A percentile compares a stretch with the other conserved stretches of the same genome.
These are phyloP conservation scores for Neohortaea acidophila DNA, from an alignment of 495 filamentous ascomycete species.

Conservation along the genomic window DNA sequence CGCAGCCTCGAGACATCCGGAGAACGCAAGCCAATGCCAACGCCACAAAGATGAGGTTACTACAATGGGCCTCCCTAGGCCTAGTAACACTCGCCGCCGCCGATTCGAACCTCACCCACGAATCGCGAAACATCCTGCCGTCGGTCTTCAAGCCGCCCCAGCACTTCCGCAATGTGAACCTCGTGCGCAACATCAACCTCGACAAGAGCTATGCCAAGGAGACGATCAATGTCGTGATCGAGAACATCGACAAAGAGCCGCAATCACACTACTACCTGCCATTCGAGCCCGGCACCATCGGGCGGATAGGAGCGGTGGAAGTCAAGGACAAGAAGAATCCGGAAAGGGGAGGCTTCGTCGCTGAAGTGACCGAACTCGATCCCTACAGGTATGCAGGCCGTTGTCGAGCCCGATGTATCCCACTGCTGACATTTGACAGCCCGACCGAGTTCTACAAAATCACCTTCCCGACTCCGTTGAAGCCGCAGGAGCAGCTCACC, in stretches of 20 bases:
- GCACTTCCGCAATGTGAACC: slow-evolving; percentile 80
- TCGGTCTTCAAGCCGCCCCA: slow-evolving; percentile 69
- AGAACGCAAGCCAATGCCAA: not conserved
- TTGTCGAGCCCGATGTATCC: too few relatives aligned
- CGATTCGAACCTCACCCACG: slow-evolving; percentile 28
- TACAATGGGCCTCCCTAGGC: slow-evolving; percentile 13
- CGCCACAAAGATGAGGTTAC: slow-evolving; percentile 14
- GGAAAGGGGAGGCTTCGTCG: slow-evolving; percentile 48
- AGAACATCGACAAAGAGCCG: slow-evolving; percentile 63
- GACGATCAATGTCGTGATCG: slow-evolving; percentile 79
- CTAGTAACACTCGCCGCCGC: slow-evolving; percentile 21
- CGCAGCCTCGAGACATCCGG: slow-evolving; percentile 1
- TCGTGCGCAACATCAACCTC: slow-evolving; percentile 77
- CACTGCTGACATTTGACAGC: slow-evolving; percentile 29
- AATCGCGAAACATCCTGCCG: slow-evolving; percentile 42
- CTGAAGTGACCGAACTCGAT: slow-evolving; percentile 50
- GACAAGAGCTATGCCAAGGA: slow-evolving; percentile 86
- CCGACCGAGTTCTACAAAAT: slow-evolving; percentile 73
- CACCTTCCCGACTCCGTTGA: slow-evolving; percentile 56
- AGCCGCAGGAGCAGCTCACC: slow-evolving; percentile 61
- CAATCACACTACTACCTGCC: slow-evolving; percentile 83
- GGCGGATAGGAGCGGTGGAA: slow-evolving; percentile 69
- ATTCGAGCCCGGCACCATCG: slow-evolving; percentile 58
- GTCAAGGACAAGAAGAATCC: slow-evolving; percentile 77
- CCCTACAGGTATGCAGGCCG: slow-evolving; percentile 37